phyloP scores from a whole-genome alignment of 2,329 filamentous ascomycete genomes.

The Lasiodiplodia citricola region DNA sequence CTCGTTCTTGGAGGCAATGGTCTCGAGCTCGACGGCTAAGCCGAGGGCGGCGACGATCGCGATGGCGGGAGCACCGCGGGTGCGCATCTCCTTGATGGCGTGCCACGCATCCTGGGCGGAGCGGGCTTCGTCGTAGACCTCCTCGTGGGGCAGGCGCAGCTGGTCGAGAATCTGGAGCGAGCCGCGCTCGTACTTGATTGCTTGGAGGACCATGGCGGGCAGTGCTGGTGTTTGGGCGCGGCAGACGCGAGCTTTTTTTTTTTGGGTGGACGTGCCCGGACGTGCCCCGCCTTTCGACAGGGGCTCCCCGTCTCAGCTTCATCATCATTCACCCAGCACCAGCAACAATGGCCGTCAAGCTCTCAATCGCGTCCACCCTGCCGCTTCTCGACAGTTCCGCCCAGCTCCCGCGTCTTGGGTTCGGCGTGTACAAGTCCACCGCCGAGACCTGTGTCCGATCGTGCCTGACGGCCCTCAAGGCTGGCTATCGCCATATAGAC shows the following conservation, averaged over 20 bases:
- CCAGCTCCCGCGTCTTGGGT: conserved; percentile 70
- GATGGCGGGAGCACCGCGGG: conserved; percentile 85
- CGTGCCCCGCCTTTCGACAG: not conserved
- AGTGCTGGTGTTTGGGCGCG: not conserved
- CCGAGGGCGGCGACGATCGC: conserved; percentile 95
- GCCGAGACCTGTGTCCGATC: conserved; percentile 61
- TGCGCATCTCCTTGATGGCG: conserved; percentile 83
- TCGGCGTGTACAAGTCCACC: conserved; percentile 71
- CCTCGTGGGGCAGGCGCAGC: conserved; percentile 79
- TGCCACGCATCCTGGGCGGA: conserved; percentile 79
- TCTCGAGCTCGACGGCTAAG: conserved; percentile 81
- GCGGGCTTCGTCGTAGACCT: conserved; percentile 75
- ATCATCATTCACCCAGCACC: not conserved
- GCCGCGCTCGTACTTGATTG: conserved; percentile 76
- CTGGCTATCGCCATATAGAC: conserved; percentile 69
- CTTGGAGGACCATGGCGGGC: conserved; percentile 65
- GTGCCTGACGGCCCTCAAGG: conserved; percentile 61
- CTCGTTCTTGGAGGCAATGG: conserved; percentile 47
- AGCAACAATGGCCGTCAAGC: conserved; percentile 31
- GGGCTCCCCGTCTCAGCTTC: conserved; percentile 1
- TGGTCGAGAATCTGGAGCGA: conserved; percentile 80
- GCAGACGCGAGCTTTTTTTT: conserved; percentile 17
- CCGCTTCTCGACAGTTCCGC: conserved; percentile 56
- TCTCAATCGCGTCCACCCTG: conserved; percentile 55
- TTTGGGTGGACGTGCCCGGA: not conserved